These are phyloP conservation scores for Ceratobasidium sp. DNA, from an alignment of 1,284 basidiomycete species.

Conservation along the genomic window DNA sequence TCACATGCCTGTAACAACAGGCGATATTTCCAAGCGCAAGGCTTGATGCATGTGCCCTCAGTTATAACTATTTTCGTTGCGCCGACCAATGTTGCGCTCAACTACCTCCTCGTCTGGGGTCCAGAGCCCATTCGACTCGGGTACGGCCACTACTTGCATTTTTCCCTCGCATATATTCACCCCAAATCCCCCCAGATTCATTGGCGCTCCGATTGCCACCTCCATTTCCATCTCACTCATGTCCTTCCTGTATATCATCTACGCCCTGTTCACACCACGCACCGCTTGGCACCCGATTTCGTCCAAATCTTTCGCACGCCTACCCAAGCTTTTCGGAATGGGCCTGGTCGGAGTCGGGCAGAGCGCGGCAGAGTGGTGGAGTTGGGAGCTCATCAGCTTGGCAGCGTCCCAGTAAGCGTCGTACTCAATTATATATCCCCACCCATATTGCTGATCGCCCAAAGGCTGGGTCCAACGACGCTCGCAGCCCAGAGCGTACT, in stretches of 20 bases:
- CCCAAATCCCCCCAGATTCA: slow-evolving; percentile 60
- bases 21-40: slow-evolving; percentile 55
- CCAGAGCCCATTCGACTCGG: slow-evolving; percentile 81
- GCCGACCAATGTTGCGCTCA: slow-evolving; percentile 85
- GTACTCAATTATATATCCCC: background rate
- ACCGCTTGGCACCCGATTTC: slow-evolving; percentile 88
- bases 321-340: slow-evolving; percentile 76
- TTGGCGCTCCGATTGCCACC: slow-evolving; percentile 91
- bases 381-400: slow-evolving; percentile 79
- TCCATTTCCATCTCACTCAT: slow-evolving; percentile 90
- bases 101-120: slow-evolving; percentile 89
- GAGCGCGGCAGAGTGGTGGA: slow-evolving; percentile 88
- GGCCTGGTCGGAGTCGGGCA: slow-evolving; percentile 83
- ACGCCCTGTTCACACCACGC: slow-evolving; percentile 77
- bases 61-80: slow-evolving; percentile 85
- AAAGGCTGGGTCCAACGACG: slow-evolving; percentile 55
- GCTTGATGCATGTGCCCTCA: slow-evolving; percentile 87
- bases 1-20: background rate
- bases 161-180: background rate
- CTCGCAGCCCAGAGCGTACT: slow-evolving; percentile 64
- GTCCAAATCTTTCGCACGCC: slow-evolving; percentile 70
- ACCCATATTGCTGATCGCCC: slow-evolving; percentile 19
- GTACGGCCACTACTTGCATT: background rate
- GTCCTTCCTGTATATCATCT: slow-evolving; percentile 71
- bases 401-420: slow-evolving; percentile 67